Evolutionary conservation across 164 flowering plant species (phyloP), one percentile per base, ranked within the genome.

Genomic region (Annona squamosa): DNA sequence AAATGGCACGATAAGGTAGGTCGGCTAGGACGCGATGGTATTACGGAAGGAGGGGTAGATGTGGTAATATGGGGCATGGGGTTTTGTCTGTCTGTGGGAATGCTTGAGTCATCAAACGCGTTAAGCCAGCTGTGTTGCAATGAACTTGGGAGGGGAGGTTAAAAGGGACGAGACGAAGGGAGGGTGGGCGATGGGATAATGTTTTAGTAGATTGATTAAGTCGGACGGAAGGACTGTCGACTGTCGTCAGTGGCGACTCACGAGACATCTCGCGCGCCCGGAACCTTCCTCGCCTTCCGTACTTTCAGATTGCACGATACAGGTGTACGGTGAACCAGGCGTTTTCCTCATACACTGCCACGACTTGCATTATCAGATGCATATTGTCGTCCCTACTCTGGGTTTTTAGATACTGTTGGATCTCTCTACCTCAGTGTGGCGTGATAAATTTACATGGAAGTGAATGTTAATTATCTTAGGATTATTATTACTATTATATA

Each of bases 41-140:
- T 66, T 26, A 26, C 17, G 3, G 3, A 5, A 7, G 13, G 57
- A 70, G 12, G 67, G 74, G 74, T 72, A 72, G 6, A 45, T 63
- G 46, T 65, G 67, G 16, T 19, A 57, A 56, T 57, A 3, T 26
- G 43, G 3, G 13, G 9, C 2, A 4, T 19, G 67, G 66, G 44
- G 46, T 17, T 70, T 3, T 57, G 71, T 52, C 43, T 13, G 42
- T 46, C 2, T 1, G 0, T 10, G 43, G 5, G 41, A 44, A 10
- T 1, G n/a, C 44, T 18, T 44, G 56, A 42, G 68, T 63, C 74
- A 62, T 72, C n/a, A 72, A 72, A 44, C 67, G 68, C 74, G 74
- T 63, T 63, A 18, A 63, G 74, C 48, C 48, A 72, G 74, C 74
- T 72, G 74, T 67, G 67, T 5, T 64, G 67, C 67, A 64, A 5